These are phyloP conservation scores for Ustilago crameri DNA, from an alignment of 1,284 basidiomycete species.

Conservation along the genomic window DNA sequence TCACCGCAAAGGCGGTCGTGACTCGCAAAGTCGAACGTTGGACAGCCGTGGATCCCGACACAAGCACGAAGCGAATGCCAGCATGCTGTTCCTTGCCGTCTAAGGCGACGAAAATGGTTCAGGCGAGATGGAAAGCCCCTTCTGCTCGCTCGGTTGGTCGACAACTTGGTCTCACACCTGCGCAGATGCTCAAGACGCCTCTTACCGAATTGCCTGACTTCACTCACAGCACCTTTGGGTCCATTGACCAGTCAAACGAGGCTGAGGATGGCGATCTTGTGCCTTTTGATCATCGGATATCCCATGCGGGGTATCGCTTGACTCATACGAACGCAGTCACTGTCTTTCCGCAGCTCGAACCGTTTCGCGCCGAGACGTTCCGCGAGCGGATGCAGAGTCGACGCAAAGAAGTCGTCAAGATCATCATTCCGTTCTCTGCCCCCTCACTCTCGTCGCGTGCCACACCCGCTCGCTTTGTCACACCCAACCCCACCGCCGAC, in stretches of 20 bases:
- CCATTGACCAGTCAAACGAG: accelerated
- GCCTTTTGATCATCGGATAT: conserved; percentile 17
- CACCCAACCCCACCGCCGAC: conserved; percentile 1
- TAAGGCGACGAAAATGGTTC: neutral
- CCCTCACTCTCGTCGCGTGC: conserved; percentile 14
- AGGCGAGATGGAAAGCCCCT: conserved; percentile 5
- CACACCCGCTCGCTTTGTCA: conserved; percentile 23
- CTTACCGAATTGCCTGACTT: conserved; percentile 5
- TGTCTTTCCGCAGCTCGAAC: conserved; percentile 2
- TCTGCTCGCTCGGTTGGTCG: conserved; percentile 3
- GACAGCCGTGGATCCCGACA: conserved; percentile 15
- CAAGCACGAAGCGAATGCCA: too few species aligned
- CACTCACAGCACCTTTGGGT: neutral
- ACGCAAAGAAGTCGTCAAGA: conserved; percentile 38
- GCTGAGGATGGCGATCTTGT: neutral
- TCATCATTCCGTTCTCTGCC: conserved; percentile 39
- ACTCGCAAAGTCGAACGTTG: neutral
- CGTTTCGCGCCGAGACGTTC: conserved; percentile 8
- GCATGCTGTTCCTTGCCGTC: too few species aligned
- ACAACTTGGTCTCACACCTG: conserved; percentile 11
- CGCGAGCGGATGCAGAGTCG: conserved; percentile 10
- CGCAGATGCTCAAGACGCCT: conserved; percentile 4
- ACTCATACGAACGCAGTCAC: neutral
- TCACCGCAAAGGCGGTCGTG: conserved; percentile 10
- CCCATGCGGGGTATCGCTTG: conserved; percentile 19